Base-by-base conservation (phyloP, 495 filamentous ascomycete genomes). In the Symbiotaphrina buchneri region DNA sequence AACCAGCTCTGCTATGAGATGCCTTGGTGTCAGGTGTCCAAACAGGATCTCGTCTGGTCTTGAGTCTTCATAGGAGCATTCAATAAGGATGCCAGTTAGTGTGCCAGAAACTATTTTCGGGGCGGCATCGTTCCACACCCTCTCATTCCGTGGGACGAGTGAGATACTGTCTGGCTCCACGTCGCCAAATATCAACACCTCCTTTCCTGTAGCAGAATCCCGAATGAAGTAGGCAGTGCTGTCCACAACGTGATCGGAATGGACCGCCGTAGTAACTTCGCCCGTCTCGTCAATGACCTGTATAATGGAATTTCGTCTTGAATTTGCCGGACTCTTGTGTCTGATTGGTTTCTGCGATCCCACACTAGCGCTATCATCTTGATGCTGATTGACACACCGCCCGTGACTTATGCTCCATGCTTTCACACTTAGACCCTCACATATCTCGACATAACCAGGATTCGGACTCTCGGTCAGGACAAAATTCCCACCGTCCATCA, bases 171-270 rank as follows among this genome's bases (percentile, higher is more conserved):
- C 87, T 6, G 87, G 84, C 45, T 97, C 87, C 21, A 95, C 73
- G 41, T 97, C 87, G 24, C 87, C 87, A 45, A 92, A 95, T 34
- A 97, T 72, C 27, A 97, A 66, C 16, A 94, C 64, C 52, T 93
- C 82, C 25, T 58, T 57, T 1, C 71, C 65, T 0, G 67, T 73
- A 1, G 49, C 36, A 11, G 71, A 56, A 32, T 83, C 71, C 10
- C 78, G 74, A 37, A 97, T 68, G 50, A 97, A 94, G 48, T 78
- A 97, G 0, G 77, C 87, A 2, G 80, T 81, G 45, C 75, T 84
- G 46, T 97, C 83, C n/a, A n/a, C n/a, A n/a, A n/a, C n/a, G n/a
- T n/a, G n/a, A n/a, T n/a, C n/a, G n/a, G n/a, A 18, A 56, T 43
- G 11, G n/a, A n/a, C n/a, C n/a, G n/a, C n/a, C n/a, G n/a, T n/a